These are phyloP conservation scores for Terfezia boudieri DNA, from an alignment of 495 filamentous ascomycete species.

Conservation along the genomic window DNA sequence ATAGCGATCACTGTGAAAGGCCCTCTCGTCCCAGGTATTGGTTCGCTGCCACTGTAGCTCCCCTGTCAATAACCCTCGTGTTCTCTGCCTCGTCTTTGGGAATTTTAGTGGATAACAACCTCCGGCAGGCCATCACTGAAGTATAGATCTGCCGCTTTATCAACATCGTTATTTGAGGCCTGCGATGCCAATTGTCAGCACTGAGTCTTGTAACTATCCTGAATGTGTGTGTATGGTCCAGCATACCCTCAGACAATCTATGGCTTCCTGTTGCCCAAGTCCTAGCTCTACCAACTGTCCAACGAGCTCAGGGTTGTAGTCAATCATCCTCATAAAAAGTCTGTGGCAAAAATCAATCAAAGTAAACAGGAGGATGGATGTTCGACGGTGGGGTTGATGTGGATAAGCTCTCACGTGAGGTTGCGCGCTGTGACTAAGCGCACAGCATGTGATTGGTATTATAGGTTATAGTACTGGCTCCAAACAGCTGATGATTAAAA, in stretches of 20 bases:
- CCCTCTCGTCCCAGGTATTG: neutral
- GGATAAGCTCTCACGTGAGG: neutral
- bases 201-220: neutral
- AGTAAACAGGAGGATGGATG: neutral
- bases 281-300: conserved; percentile 4
- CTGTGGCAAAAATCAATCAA: neutral
- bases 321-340: neutral
- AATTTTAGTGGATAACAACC: conserved; percentile 5
- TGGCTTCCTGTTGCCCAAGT: conserved; percentile 10
- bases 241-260: conserved; percentile 17
- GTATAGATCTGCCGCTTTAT: conserved; percentile 16
- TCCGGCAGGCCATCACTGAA: conserved; percentile 9
- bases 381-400: neutral
- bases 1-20: neutral
- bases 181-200: neutral
- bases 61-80: neutral
- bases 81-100: neutral
- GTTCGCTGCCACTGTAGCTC: neutral
- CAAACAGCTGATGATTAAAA: too few species aligned
- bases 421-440: too few species aligned
- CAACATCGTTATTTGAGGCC: conserved; percentile 15
- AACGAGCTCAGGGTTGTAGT: neutral
- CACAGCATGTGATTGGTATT: too few species aligned
- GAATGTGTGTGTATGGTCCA: neutral
- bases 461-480: too few species aligned